These are phyloP conservation scores for Kandelia obovata DNA, from an alignment of 345 rosid species.

Conservation along the genomic window DNA sequence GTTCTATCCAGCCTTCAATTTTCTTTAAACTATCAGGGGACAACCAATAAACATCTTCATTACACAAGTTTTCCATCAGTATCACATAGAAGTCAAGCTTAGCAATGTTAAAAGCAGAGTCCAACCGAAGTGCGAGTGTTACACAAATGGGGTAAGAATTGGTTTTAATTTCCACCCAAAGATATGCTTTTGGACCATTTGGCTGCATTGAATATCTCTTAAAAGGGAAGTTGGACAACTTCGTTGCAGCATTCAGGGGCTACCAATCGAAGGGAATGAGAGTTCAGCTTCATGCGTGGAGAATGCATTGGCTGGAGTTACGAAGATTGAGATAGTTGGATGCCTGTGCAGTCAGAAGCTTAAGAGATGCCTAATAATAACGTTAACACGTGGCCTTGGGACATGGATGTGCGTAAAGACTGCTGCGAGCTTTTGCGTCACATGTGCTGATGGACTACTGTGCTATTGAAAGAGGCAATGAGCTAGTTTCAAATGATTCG, in stretches of 20 bases:
- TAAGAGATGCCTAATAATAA: neutral
- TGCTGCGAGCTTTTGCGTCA: neutral
- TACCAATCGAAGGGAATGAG: slow-evolving; percentile 1
- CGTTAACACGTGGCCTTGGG: neutral
- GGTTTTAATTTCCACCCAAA: too few relatives aligned
- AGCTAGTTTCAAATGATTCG: too few relatives aligned
- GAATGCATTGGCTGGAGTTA: slow-evolving; percentile 16
- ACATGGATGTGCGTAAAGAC: neutral
- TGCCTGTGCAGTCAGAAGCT: neutral
- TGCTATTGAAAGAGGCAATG: too few relatives aligned
- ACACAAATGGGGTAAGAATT: too few relatives aligned
- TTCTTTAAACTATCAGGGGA: too few relatives aligned
- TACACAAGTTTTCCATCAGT: too few relatives aligned
- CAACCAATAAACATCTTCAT: neutral
- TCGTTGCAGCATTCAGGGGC: neutral
- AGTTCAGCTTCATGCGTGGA: slow-evolving; percentile 19
- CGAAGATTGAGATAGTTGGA: neutral
- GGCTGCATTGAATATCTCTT: neutral
- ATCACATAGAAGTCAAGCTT: too few relatives aligned
- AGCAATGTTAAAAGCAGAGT: too few relatives aligned
- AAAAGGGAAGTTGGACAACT: neutral
- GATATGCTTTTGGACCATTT: neutral
- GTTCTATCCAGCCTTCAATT: neutral
- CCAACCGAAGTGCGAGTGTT: too few relatives aligned
- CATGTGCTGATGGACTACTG: neutral